Percentiles rank a stretch among this genome's conserved stretches.
Evolutionary conservation across 805 yeast genomes (phyloP).

Genomic region (Saccharomycopsis malanga): DNA sequence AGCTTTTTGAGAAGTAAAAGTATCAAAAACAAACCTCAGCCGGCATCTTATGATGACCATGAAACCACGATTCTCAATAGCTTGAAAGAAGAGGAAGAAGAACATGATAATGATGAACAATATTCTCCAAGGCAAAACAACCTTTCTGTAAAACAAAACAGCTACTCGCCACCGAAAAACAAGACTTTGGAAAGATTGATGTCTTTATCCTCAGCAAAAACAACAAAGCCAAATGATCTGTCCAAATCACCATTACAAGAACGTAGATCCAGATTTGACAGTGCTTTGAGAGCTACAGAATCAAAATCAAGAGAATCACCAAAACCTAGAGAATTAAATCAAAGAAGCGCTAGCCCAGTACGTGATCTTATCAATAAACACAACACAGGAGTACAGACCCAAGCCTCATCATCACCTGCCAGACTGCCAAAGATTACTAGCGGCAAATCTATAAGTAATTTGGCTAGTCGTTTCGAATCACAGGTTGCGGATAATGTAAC

Average conservation of each 20-base stretch:
- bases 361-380: constrained; percentile 15
- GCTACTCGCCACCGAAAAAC: neutral
- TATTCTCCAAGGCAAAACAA: neutral
- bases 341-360: constrained; percentile 17
- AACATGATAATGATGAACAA: constrained; percentile 4
- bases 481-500: neutral
- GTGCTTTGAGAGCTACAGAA: neutral
- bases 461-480: constrained; percentile 6
- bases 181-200: constrained; percentile 3
- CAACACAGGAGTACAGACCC: neutral
- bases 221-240: neutral
- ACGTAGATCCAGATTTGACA: neutral
- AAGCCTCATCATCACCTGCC: neutral
- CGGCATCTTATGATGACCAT: neutral
- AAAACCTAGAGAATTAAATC: neutral
- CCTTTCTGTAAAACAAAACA: neutral
- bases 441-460: neutral
- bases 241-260: neutral
- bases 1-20: constrained; percentile 15
- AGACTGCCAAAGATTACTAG: neutral
- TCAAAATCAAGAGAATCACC: neutral
- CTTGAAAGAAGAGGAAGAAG: constrained; percentile 7
- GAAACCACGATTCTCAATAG: neutral
- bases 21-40: neutral
- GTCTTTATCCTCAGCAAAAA: neutral